Evolutionary conservation across 2,329 filamentous ascomycete species (phyloP).

Genomic region (Botryotinia narcissicola): DNA sequence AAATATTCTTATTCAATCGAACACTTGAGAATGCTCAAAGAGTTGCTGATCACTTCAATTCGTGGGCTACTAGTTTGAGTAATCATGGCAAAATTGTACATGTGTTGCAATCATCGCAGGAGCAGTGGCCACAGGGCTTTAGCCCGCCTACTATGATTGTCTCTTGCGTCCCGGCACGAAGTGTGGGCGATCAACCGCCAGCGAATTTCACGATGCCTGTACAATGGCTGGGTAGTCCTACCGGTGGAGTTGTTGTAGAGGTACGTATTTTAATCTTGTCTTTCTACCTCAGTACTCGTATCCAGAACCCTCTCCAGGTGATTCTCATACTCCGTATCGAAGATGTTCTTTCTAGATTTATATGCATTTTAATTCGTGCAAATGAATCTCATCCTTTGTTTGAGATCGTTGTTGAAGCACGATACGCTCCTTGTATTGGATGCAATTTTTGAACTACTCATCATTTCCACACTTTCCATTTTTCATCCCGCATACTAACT

Average conservation of each 20-base stretch:
- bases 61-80: slow-evolving; percentile 38
- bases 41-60: slow-evolving; percentile 68
- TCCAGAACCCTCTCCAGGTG: neutral
- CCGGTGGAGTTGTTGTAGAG: slow-evolving; percentile 73
- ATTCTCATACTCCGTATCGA: neutral
- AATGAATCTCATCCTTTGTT: neutral
- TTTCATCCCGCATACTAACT: neutral
- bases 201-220: slow-evolving; percentile 68
- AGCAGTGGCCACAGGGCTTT: slow-evolving; percentile 63
- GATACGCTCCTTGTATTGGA: neutral
- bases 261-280: slow-evolving; percentile 24
- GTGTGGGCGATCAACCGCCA: slow-evolving; percentile 60
- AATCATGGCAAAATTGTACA: slow-evolving; percentile 35
- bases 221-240: slow-evolving; percentile 68
- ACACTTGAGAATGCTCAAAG: slow-evolving; percentile 62
- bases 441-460: too few species aligned
- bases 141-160: slow-evolving; percentile 70
- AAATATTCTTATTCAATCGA: slow-evolving; percentile 73
- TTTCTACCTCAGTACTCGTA: neutral
- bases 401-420: neutral
- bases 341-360: neutral
- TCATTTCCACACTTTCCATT: neutral
- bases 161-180: slow-evolving; percentile 72
- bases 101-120: slow-evolving; percentile 57
- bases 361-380: neutral